Percentiles rank a stretch among this genome's conserved stretches.
phyloP scores from a whole-genome alignment of 1,139 yeast genomes.

The Candida frijolesensis region DNA sequence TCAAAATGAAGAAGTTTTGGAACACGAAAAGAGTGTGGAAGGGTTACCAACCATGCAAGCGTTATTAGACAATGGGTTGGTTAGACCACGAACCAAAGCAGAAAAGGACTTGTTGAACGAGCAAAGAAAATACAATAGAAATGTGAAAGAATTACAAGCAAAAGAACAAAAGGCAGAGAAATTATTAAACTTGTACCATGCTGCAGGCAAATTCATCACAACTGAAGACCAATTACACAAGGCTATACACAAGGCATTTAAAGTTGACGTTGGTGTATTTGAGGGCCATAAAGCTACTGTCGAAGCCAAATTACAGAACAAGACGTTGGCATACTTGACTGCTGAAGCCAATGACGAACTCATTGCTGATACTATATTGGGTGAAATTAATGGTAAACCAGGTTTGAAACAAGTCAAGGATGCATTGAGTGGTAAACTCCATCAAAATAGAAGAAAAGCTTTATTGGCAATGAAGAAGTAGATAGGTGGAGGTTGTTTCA shows the following conservation, averaged over 20 bases:
- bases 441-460: constrained; percentile 41
- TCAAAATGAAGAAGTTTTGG: constrained; percentile 28
- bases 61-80: constrained; percentile 65
- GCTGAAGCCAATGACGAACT: constrained; percentile 32
- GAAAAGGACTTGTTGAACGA: constrained; percentile 54
- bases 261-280: constrained; percentile 41
- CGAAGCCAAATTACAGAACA: constrained; percentile 32
- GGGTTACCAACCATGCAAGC: constrained; percentile 83
- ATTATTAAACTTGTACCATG: constrained; percentile 72
- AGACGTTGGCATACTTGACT: constrained; percentile 29
- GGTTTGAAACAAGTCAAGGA: constrained; percentile 50
- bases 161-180: constrained; percentile 52
- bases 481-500: not conserved
- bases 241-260: constrained; percentile 61
- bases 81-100: constrained; percentile 71
- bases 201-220: constrained; percentile 64
- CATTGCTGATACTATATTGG: constrained; percentile 39
- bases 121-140: constrained; percentile 40
- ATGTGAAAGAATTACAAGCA: constrained; percentile 31
- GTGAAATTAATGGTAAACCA: constrained; percentile 45
- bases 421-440: constrained; percentile 40
- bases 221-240: constrained; percentile 63
- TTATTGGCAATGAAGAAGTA: constrained; percentile 25
- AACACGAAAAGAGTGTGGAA: constrained; percentile 57
- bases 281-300: constrained; percentile 37